A percentile compares a stretch with the other conserved stretches of the same genome.
These are phyloP conservation scores for Paramecium bursaria DNA, from an alignment of 73 alveolate genomes.

Conservation along the genomic window DNA sequence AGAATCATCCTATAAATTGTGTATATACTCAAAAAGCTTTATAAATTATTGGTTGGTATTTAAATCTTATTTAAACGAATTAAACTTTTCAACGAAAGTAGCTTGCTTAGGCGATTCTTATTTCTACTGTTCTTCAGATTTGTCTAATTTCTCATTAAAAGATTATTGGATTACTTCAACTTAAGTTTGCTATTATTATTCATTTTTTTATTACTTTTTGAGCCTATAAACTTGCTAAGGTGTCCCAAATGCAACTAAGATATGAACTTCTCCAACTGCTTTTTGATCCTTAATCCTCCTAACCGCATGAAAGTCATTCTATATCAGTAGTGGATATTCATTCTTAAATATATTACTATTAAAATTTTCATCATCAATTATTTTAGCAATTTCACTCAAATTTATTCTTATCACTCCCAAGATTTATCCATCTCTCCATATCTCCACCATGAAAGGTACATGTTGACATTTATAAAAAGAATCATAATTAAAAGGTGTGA, in stretches of 20 bases:
- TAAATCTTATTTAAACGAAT: no score
- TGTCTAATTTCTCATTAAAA: no score
- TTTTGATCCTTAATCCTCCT: not conserved
- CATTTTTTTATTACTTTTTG: no score
- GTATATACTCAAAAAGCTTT: no score
- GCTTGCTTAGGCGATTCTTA: no score
- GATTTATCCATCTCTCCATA: not conserved
- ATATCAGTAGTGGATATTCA: constrained; percentile 1
- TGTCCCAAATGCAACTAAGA: constrained; percentile 39
- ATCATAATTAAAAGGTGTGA: constrained; percentile 45
- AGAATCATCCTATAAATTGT: no score
- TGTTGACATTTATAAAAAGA: not conserved
- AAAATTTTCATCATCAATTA: not conserved
- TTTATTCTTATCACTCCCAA: constrained; percentile 23
- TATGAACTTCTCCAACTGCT: not conserved
- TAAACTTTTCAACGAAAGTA: no score
- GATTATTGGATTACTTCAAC: no score
- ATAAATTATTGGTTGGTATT: no score
- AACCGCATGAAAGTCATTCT: constrained; percentile 4
- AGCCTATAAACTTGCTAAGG: constrained; percentile 19
- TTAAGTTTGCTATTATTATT: no score
- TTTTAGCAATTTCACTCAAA: not conserved
- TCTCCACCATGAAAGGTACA: constrained; percentile 12
- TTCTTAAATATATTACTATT: constrained; percentile 21
- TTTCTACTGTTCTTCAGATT: no score